Conservation (phyloP, 805 yeast species). For the Candida peoriensis region DNA sequence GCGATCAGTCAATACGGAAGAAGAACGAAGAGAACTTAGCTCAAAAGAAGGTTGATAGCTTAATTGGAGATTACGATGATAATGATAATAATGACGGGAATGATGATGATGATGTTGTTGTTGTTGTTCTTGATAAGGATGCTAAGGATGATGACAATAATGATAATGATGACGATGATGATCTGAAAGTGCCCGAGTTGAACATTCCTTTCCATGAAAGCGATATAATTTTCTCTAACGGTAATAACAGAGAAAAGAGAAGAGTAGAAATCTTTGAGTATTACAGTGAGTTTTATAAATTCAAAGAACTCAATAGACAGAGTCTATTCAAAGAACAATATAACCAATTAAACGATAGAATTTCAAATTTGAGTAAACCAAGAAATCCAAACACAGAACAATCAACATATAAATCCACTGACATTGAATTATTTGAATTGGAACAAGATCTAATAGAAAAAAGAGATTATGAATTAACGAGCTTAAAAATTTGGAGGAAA, state of each 20-base stretch:
- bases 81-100: too few relatives aligned
- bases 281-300: conserved; percentile 14
- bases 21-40: too few relatives aligned
- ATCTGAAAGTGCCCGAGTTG: neutral
- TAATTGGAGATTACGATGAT: too few relatives aligned
- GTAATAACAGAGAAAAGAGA: conserved; percentile 24
- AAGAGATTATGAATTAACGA: conserved; percentile 28
- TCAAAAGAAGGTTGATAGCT: too few relatives aligned
- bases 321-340: conserved; percentile 7
- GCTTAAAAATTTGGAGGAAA: conserved; percentile 21
- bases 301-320: conserved; percentile 13
- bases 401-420: conserved; percentile 5
- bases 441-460: conserved; percentile 28
- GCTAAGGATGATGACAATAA: neutral
- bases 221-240: conserved; percentile 24
- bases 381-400: conserved; percentile 5
- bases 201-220: conserved; percentile 1
- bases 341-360: conserved; percentile 1
- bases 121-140: too few relatives aligned
- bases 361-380: conserved; percentile 1
- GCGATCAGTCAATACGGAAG: neutral
- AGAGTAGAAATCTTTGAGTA: conserved; percentile 22
- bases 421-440: conserved; percentile 8
- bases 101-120: too few relatives aligned
- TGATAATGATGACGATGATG: neutral